These are phyloP conservation scores for Moniliella sp. DNA, from an alignment of 1,284 basidiomycete genomes.

Conservation along the genomic window DNA sequence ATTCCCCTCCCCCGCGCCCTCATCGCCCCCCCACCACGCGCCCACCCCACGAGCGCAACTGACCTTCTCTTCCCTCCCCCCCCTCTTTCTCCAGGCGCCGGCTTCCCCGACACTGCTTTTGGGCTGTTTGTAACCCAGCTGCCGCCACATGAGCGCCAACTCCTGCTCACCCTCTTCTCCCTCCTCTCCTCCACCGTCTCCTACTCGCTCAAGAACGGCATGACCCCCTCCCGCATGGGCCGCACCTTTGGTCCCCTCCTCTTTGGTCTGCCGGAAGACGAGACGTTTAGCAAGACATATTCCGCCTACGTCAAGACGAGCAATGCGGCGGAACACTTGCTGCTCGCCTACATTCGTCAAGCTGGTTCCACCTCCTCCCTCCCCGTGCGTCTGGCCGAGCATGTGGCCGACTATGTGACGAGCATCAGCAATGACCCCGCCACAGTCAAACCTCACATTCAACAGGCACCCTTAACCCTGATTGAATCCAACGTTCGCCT, in stretches of 20 bases:
- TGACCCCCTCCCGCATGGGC: conserved; percentile 22
- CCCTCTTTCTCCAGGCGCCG: neutral
- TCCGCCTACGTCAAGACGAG: conserved; percentile 18
- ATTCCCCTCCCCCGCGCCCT: neutral
- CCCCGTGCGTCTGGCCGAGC: conserved; percentile 17
- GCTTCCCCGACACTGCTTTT: conserved; percentile 11
- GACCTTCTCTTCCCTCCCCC: neutral
- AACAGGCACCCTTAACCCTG: conserved; percentile 19
- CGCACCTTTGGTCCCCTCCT: conserved; percentile 22
- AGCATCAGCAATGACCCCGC: conserved; percentile 16
- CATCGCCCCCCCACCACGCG: neutral
- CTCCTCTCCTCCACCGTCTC: conserved; percentile 24
- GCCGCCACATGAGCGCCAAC: conserved; percentile 6
- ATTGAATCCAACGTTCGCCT: conserved; percentile 21
- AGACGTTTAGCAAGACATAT: conserved; percentile 26
- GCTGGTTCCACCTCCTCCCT: conserved; percentile 9
- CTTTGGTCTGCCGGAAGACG: conserved; percentile 31
- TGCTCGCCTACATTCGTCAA: conserved; percentile 25
- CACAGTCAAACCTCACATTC: conserved; percentile 7
- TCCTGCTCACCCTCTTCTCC: conserved; percentile 20
- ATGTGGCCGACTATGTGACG: conserved; percentile 18
- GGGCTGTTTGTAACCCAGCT: conserved; percentile 8
- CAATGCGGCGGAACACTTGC: conserved; percentile 28
- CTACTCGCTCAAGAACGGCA: conserved; percentile 29
- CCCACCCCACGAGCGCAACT: neutral